Evolutionary conservation across 768 basidiomycete species (phyloP).

Genomic region (Suillus subalutaceus): DNA sequence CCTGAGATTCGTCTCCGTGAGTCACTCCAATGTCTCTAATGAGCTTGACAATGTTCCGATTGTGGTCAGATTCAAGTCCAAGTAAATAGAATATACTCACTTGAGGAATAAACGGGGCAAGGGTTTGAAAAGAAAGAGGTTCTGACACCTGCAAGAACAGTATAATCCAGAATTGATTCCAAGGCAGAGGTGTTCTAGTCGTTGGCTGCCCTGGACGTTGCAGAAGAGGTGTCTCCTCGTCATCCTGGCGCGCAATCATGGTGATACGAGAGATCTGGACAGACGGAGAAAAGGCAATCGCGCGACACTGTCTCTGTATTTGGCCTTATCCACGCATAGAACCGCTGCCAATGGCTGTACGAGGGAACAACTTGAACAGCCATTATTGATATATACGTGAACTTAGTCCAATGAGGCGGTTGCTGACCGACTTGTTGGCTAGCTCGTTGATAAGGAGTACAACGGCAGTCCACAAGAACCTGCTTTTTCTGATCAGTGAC

Average conservation of each 20-base stretch:
- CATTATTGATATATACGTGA: no score
- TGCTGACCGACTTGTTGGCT: no score
- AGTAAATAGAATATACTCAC: constrained; percentile 35
- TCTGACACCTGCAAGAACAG: constrained; percentile 74
- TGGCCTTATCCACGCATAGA: no score
- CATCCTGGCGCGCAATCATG: constrained; percentile 21
- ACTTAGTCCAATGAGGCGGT: no score
- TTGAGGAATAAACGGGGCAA: constrained; percentile 70
- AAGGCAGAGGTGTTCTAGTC: constrained; percentile 59
- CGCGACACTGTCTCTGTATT: no score
- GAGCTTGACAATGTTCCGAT: constrained; percentile 16
- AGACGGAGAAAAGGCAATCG: no score
- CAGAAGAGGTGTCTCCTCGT: constrained; percentile 67
- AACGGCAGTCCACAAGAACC: no score
- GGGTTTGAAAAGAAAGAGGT: constrained; percentile 71
- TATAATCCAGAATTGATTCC: constrained; percentile 68
- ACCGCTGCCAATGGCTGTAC: no score
- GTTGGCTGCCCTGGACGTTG: constrained; percentile 21
- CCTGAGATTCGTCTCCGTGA: constrained; percentile 44
- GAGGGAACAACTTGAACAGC: no score
- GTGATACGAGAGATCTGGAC: not conserved
- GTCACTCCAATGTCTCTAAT: constrained; percentile 38
- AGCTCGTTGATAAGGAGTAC: no score
- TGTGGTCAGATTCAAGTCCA: not conserved
- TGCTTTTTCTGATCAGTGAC: no score